These are phyloP conservation scores for Pythium coloratum DNA, from an alignment of 352 stramenopile species.

Conservation along the genomic window DNA sequence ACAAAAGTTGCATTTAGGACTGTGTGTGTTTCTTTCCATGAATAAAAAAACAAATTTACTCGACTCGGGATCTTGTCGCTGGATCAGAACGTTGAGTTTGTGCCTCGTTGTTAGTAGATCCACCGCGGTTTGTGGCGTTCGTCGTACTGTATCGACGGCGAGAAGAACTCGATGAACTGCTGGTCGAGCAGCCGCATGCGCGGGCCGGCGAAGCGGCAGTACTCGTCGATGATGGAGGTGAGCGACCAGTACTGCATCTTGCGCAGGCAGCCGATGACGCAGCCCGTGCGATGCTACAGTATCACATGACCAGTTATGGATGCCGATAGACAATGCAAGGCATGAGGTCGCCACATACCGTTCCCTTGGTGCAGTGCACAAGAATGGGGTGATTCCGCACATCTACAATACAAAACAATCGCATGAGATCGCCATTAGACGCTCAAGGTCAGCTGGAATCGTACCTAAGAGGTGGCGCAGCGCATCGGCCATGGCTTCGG, in stretches of 20 bases:
- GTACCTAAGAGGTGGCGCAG: slow-evolving; percentile 75
- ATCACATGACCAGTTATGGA: neutral
- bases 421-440: no score
- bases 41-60: slow-evolving; percentile 24
- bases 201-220: slow-evolving; percentile 81
- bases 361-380: slow-evolving; percentile 89
- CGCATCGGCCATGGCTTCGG: slow-evolving; percentile 76
- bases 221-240: slow-evolving; percentile 88
- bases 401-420: slow-evolving; percentile 33
- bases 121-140: slow-evolving; percentile 75
- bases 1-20: slow-evolving; percentile 3
- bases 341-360: slow-evolving; percentile 33
- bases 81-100: no score
- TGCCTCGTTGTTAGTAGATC: slow-evolving; percentile 39
- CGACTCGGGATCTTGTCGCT: neutral
- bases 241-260: slow-evolving; percentile 89
- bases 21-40: slow-evolving; percentile 18
- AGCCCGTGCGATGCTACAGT: slow-evolving; percentile 74
- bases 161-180: slow-evolving; percentile 91
- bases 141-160: slow-evolving; percentile 74
- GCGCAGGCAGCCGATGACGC: slow-evolving; percentile 83
- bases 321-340: neutral
- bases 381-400: slow-evolving; percentile 87
- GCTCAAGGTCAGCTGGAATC: neutral
- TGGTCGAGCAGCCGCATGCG: slow-evolving; percentile 86